Conservation (phyloP, 2,329 filamentous ascomycete species). For the Cordyceps javanica region DNA sequence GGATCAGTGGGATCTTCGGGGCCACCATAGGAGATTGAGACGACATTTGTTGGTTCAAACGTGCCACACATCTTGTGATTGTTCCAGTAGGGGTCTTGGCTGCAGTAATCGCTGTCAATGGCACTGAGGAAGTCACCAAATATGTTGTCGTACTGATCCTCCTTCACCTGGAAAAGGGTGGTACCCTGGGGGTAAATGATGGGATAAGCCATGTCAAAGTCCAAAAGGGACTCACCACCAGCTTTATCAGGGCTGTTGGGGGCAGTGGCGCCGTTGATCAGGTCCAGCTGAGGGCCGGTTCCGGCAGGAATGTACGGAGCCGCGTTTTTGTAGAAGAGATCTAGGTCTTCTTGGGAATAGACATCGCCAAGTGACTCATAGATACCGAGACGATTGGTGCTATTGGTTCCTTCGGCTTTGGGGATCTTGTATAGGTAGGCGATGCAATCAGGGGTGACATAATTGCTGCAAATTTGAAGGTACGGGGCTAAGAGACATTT, state of each 20-base stretch:
- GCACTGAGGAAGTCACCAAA: conserved; percentile 39
- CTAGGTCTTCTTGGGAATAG: conserved; percentile 43
- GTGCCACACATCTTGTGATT: conserved; percentile 19
- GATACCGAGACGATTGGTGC: conserved; percentile 44
- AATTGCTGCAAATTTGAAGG: conserved; percentile 36
- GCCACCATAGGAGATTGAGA: conserved; percentile 40
- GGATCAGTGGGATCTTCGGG: conserved; percentile 37
- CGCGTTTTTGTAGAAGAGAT: conserved; percentile 41
- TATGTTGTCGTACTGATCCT: conserved; percentile 30
- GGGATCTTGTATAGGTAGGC: conserved; percentile 42
- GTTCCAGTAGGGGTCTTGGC: conserved; percentile 6
- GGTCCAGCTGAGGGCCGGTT: conserved; percentile 36
- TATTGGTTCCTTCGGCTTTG: conserved; percentile 25
- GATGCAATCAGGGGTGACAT: conserved; percentile 53
- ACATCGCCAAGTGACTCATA: conserved; percentile 46
- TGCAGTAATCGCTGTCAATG: conserved; percentile 41
- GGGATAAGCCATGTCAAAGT: conserved; percentile 45
- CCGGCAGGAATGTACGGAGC: conserved; percentile 34
- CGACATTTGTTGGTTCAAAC: conserved; percentile 18
- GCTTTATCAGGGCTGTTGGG: conserved; percentile 28
- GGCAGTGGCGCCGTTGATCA: conserved; percentile 41
- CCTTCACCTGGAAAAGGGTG: conserved; percentile 39
- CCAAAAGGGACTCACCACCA: conserved; percentile 45
- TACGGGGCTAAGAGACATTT: not conserved
- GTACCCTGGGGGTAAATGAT: conserved; percentile 46